Base-by-base conservation (phyloP, 768 basidiomycete species). In the Mycena pura region DNA sequence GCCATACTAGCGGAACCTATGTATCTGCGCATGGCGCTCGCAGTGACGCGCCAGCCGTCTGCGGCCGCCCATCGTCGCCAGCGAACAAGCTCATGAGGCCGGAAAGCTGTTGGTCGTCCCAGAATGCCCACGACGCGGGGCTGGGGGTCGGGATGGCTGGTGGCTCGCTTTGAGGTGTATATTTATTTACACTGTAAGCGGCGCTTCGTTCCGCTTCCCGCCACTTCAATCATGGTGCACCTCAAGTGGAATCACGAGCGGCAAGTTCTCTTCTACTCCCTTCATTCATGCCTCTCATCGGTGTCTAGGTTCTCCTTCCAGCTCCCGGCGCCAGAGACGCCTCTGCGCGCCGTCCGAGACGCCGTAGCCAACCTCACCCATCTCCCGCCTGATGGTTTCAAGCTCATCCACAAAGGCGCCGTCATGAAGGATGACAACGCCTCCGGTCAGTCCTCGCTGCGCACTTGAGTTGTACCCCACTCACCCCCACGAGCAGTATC, bases 331-430 rank as follows among this genome's bases (percentile, higher is more conserved):
- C 84, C 80, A 19, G 70, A 82, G 50, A 85, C 90, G 0, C 82
- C 82, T 13, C 82, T 95, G 45, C 77, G 78, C 24, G 74, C 76
- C 8, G 74, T 96, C 50, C 83, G 91, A 36, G 66, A 79, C 4
- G 79, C 83, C 21, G 77, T 97, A 49, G 88, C 92, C 14, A 82
- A 88, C 6, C 86, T 89, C 69, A 95, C 92, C 3, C 87, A 88
- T 53, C 82, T 98, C 13, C 85, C 89, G 0, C 73, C 76, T 27
- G 69, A 82, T 64, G 83, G 84, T 27, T 93, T 97, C 83, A 93
- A 95, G 73, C 84, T 99, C 69, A 87, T 99, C 64, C 89, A 91
- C 77, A 86, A 90, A 44, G 96, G 96, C 36, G 95, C 93, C 2
- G 85, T 97, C 73, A 90, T 98, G 84, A 90, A 89, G 66, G 93